Percentiles rank a stretch among this genome's conserved stretches.
Evolutionary conservation across 2,329 filamentous ascomycete genomes (phyloP).

Genomic region (Alternaria solani): DNA sequence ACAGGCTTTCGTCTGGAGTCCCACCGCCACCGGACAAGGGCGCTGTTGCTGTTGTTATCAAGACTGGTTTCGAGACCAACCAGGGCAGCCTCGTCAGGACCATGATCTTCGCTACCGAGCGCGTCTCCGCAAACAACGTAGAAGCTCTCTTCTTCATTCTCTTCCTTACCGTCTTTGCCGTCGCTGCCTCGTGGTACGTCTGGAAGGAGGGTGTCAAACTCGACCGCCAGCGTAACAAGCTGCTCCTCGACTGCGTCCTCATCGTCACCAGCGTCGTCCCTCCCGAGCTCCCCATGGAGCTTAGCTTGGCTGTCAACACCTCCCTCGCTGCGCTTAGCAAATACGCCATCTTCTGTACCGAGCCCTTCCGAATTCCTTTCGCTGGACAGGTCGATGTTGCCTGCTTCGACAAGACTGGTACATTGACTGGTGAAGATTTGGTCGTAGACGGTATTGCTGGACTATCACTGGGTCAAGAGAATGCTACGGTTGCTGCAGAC

Average conservation of each 20-base stretch:
- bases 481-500: constrained; percentile 74
- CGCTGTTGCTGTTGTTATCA: constrained; percentile 90
- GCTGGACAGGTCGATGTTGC: constrained; percentile 94
- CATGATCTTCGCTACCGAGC: constrained; percentile 99
- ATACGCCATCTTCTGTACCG: constrained; percentile 97
- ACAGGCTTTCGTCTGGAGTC: constrained; percentile 77
- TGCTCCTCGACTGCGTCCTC: constrained; percentile 94
- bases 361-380: constrained; percentile 97
- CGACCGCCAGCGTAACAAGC: constrained; percentile 96
- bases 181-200: constrained; percentile 98
- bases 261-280: constrained; percentile 98
- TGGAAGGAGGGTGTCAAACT: constrained; percentile 95
- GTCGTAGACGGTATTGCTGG: constrained; percentile 97
- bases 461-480: constrained; percentile 74
- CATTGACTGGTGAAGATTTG: constrained; percentile 92
- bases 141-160: constrained; percentile 98
- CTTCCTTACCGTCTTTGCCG: constrained; percentile 93
- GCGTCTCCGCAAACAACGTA: constrained; percentile 96
- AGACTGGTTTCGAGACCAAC: constrained; percentile 98
- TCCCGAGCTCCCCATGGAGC: constrained; percentile 98
- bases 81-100: constrained; percentile 97
- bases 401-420: constrained; percentile 99
- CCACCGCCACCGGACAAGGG: constrained; percentile 89
- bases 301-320: constrained; percentile 96
- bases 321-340: constrained; percentile 93